These are phyloP conservation scores for Daucus carota DNA, from an alignment of 129 eudicot genomes.

Conservation along the genomic window DH1_v3.0 NC_030384.2:39607001-39607500, in stretches of 20 bases:
- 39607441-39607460: constrained; percentile 16
- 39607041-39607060: constrained; percentile 68
- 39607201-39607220: background rate
- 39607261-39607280: constrained; percentile 14
- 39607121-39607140: constrained; percentile 90
- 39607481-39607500: background rate
- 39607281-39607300: constrained; percentile 26
- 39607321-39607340: constrained; percentile 17
- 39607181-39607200: constrained; percentile 8
- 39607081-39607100: constrained; percentile 60
- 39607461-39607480: background rate
- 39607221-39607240: constrained; percentile 1
- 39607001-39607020: constrained; percentile 86
- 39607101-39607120: constrained; percentile 50
- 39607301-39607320: constrained; percentile 6
- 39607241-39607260: constrained; percentile 3
- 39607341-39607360: constrained; percentile 4
- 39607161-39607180: constrained; percentile 21
- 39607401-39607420: constrained; percentile 4
- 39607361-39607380: constrained; percentile 16
- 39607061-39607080: constrained; percentile 74
- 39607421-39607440: background rate
- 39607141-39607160: constrained; percentile 97
- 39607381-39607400: constrained; percentile 12
- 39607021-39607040: constrained; percentile 66